Evolutionary conservation across 345 rosid species (phyloP).

Genomic region (Heritiera fomes): DNA sequence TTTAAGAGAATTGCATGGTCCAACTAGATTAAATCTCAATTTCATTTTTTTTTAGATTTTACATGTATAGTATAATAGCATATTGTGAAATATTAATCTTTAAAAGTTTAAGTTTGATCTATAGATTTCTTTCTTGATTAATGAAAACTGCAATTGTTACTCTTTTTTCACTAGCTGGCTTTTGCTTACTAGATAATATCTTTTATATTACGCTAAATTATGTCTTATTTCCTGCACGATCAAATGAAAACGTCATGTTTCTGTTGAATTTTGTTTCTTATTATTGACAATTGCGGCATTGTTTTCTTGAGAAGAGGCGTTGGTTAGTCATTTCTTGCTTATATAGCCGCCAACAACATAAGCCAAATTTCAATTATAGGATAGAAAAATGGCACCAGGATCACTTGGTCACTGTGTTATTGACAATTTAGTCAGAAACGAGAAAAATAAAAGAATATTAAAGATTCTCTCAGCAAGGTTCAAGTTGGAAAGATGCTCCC

Average conservation of each 20-base stretch:
- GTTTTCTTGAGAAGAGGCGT: background rate
- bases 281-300: background rate
- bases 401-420: background rate
- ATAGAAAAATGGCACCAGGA: background rate
- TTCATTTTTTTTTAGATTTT: background rate
- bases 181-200: no score
- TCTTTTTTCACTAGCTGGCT: no score
- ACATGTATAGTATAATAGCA: background rate
- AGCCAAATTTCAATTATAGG: no score
- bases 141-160: background rate
- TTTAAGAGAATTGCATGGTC: no score
- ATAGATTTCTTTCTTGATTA: no score
- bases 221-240: background rate
- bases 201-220: background rate
- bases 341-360: no score
- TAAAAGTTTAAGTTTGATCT: background rate
- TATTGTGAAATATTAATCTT: background rate
- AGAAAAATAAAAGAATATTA: background rate
- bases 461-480: background rate
- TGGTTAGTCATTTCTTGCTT: constrained; percentile 11
- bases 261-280: background rate
- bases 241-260: background rate
- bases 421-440: background rate
- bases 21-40: no score
- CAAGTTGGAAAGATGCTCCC: no score